Conservation (phyloP, 768 basidiomycete genomes). For the Leucogyrophana mollusca region DNA sequence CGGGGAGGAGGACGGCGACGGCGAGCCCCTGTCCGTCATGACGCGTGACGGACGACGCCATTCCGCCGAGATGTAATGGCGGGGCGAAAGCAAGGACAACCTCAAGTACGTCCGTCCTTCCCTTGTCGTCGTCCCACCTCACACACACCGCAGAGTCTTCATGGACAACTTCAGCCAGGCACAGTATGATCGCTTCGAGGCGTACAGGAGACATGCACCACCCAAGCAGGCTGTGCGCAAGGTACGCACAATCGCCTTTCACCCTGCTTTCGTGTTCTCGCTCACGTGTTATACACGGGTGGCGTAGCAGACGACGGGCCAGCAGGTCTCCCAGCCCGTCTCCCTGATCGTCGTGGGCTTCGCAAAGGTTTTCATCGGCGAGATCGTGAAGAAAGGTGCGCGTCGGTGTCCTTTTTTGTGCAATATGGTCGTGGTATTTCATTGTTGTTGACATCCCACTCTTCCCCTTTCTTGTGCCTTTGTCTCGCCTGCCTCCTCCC, state of each 20-base stretch:
- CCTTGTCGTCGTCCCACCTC: too few species aligned
- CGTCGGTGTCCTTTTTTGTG: neutral
- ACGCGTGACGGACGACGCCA: conserved; percentile 90
- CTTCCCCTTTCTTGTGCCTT: too few species aligned
- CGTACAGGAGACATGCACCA: conserved; percentile 79
- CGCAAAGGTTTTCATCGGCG: conserved; percentile 89
- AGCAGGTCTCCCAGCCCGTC: conserved; percentile 84
- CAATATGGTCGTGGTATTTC: neutral
- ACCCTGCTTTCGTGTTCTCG: neutral
- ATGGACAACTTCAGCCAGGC: conserved; percentile 85
- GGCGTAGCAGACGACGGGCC: conserved; percentile 76
- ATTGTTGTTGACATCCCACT: too few species aligned
- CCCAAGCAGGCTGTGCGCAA: conserved; percentile 82
- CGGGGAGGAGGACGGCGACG: too few species aligned
- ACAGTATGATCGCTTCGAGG: conserved; percentile 89
- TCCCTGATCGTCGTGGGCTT: conserved; percentile 90
- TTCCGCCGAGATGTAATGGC: conserved; percentile 78
- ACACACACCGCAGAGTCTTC: too few species aligned
- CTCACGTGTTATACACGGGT: too few species aligned
- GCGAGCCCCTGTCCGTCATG: conserved; percentile 78
- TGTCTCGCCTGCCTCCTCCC: too few species aligned
- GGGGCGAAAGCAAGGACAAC: conserved; percentile 87
- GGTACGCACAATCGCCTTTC: conserved; percentile 37
- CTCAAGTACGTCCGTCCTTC: conserved; percentile 56
- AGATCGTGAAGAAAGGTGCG: conserved; percentile 85